Base-by-base conservation (phyloP, 2,329 filamentous ascomycete genomes). In the Nectriaceae sp. region DNA sequence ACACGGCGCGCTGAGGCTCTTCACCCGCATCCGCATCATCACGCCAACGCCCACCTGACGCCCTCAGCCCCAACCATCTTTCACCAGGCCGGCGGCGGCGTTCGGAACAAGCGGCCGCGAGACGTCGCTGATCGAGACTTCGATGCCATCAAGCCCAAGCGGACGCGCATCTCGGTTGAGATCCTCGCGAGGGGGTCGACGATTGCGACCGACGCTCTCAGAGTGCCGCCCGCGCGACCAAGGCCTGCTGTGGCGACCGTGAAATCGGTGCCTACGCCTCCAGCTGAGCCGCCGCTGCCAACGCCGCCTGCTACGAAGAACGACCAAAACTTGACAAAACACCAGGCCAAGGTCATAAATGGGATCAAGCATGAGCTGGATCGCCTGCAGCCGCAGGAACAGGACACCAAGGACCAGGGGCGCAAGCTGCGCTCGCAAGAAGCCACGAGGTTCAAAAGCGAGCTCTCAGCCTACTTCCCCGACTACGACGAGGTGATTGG, bases 401-500 rank as follows among this genome's bases (percentile, higher is more conserved):
- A 69, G 35, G 75, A 77, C 56, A 70, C 70, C 29, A 72, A 74
- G 54, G 75, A 84, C 52, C 85, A 89, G 58, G 87, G 92, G 55
- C 79, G 81, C 63, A 93, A 90, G 65, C 75, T 97, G 66, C 83
- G 93, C 54, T 96, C 90, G 44, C 89, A 95, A 63, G 90, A 96
- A 62, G 88, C 87, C 11, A 87, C 87, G 43, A 81, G 90, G 59
- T 87, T 91, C 72, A 96, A 95, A 77, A 97, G 91, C 71, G 92
- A 97, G 65, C 78, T 97, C 52, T 87, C 91, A 31, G 82, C 84
- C 40, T 97, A 96, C 72, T 97, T 97, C 65, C 85, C 89, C 44
- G 92, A 95, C 64, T 97, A 96, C 70, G 92, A 97, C 70, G 90
- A 96, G 66, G 83, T 97, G 57, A 90, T 97, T 71, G 91, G 89